Evolutionary conservation across 805 yeast species (phyloP).

Genomic region (Isabelozyma gotoi): DNA sequence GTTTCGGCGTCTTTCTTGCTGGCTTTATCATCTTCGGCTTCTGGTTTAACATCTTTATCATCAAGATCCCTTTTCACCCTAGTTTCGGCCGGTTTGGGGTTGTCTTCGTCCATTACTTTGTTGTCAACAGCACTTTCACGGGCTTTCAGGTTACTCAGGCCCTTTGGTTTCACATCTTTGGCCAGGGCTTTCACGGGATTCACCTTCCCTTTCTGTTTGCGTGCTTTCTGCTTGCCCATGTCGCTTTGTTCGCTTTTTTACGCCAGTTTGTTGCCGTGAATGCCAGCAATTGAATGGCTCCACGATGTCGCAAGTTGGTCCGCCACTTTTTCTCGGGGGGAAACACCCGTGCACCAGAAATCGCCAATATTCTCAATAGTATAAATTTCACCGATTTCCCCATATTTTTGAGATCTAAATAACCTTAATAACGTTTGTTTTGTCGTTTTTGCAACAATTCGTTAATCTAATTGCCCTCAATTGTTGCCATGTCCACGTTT

Average conservation of each 20-base stretch:
- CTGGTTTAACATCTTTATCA: not conserved
- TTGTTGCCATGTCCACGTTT: slow-evolving; percentile 12
- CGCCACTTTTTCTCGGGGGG: not conserved
- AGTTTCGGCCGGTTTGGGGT: not conserved
- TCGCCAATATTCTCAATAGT: not conserved
- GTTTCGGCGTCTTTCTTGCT: not conserved
- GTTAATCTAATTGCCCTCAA: not conserved
- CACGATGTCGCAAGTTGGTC: no score
- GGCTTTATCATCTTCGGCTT: slow-evolving; percentile 1
- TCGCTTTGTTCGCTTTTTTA: no score
- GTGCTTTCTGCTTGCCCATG: no score
- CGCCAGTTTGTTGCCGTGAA: no score
- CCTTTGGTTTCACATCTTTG: not conserved
- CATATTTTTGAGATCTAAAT: not conserved
- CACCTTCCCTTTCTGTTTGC: no score
- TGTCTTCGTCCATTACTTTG: not conserved
- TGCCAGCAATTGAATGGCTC: no score
- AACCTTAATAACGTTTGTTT: not conserved
- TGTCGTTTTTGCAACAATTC: not conserved
- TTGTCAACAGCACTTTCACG: not conserved
- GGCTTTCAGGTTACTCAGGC: not conserved
- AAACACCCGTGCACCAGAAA: not conserved
- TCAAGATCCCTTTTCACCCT: slow-evolving; percentile 1
- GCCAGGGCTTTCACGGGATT: no score
- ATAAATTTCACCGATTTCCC: not conserved